A percentile compares a stretch with the other conserved stretches of the same genome.
phyloP scores from a whole-genome alignment of 2,329 filamentous ascomycete genomes.

The Penicillium oxalicum region DNA sequence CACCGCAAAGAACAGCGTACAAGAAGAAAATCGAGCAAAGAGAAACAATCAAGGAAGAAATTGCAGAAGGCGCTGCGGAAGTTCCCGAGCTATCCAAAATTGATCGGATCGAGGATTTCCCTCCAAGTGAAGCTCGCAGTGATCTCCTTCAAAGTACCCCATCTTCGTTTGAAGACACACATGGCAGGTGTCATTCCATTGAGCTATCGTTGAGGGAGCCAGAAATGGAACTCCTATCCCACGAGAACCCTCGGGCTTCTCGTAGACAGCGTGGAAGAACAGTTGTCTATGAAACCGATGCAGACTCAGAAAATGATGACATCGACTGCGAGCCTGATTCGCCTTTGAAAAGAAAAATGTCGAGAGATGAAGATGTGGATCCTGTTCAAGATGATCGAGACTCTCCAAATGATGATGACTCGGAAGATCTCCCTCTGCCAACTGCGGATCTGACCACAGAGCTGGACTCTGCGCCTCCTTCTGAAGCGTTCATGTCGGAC shows the following conservation, averaged over 20 bases:
- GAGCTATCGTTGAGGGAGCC: too few species aligned
- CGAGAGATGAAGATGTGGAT: background rate
- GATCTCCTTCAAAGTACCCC: too few species aligned
- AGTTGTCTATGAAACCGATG: slow-evolving; percentile 41
- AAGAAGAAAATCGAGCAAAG: background rate
- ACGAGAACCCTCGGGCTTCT: background rate
- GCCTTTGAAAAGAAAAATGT: slow-evolving; percentile 8
- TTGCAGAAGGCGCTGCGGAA: slow-evolving; percentile 1
- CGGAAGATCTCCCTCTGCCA: slow-evolving; percentile 29
- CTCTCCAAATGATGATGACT: slow-evolving; percentile 21
- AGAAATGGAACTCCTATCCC: background rate
- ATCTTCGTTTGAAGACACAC: too few species aligned
- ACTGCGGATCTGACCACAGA: slow-evolving; percentile 18
- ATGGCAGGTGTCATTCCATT: too few species aligned
- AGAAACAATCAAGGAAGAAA: slow-evolving; percentile 20
- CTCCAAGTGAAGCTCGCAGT: background rate
- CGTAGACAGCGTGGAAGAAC: slow-evolving; percentile 20
- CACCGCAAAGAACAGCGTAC: slow-evolving; percentile 19
- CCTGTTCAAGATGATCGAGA: slow-evolving; percentile 7
- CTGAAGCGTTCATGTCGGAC: slow-evolving; percentile 29
- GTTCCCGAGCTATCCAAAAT: slow-evolving; percentile 4
- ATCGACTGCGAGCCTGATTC: slow-evolving; percentile 17
- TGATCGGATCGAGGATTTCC: slow-evolving; percentile 1
- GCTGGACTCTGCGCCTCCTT: slow-evolving; percentile 18
- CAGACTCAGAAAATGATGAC: slow-evolving; percentile 33